phyloP scores from a whole-genome alignment of 2,329 filamentous ascomycete genomes.

The Beauveria bassiana region DNA sequence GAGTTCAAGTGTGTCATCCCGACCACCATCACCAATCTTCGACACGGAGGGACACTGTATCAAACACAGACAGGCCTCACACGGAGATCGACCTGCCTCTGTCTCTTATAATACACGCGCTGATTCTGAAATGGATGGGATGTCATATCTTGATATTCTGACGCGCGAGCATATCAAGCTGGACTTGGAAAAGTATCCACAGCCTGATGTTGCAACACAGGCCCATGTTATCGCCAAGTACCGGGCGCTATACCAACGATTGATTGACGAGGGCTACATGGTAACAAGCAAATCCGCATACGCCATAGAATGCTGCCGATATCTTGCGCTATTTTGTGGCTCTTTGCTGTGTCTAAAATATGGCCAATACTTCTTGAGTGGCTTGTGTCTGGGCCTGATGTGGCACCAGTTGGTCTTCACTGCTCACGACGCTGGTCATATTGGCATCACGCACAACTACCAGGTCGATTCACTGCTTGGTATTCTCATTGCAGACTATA shows the following conservation, averaged over 20 bases:
- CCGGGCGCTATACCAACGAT: constrained; percentile 62
- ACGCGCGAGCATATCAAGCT: constrained; percentile 68
- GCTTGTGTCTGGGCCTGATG: constrained; percentile 67
- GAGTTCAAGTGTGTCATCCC: constrained; percentile 43
- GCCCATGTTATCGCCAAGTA: constrained; percentile 73
- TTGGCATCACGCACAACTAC: constrained; percentile 93
- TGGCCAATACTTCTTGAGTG: constrained; percentile 63
- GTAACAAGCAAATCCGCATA: constrained; percentile 80
- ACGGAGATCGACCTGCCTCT: constrained; percentile 36
- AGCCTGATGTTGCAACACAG: constrained; percentile 65
- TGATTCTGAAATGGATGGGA: constrained; percentile 41
- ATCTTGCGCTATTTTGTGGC: constrained; percentile 53
- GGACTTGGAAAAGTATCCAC: constrained; percentile 70
- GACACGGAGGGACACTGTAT: constrained; percentile 28
- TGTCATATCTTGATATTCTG: constrained; percentile 62
- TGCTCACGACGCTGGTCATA: constrained; percentile 92
- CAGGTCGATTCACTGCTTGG: constrained; percentile 76
- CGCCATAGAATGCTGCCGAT: constrained; percentile 64
- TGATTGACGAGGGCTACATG: constrained; percentile 70
- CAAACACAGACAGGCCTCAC: constrained; percentile 22
- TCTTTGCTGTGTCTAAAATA: constrained; percentile 54
- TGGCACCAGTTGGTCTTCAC: constrained; percentile 96
- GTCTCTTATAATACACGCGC: constrained; percentile 52
- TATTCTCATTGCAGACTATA: constrained; percentile 81
- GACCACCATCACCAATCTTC: constrained; percentile 42